Conservation (phyloP, 2,329 filamentous ascomycete genomes). For the Alternaria conjuncta region DNA sequence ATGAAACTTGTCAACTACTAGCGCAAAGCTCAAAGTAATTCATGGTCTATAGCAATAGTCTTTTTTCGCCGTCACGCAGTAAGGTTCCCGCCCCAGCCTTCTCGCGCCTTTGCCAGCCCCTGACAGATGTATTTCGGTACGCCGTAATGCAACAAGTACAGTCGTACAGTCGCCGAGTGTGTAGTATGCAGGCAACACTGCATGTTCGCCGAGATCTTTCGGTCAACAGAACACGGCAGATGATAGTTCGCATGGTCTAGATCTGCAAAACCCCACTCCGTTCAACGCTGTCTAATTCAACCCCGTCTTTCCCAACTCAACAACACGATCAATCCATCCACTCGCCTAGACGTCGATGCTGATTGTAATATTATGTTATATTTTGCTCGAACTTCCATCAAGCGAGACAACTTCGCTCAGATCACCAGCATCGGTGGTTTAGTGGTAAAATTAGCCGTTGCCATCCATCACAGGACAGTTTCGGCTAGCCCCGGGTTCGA, state of each 20-base stretch:
- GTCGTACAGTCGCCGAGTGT: not conserved
- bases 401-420: not conserved
- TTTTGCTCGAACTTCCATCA: not conserved
- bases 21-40: not conserved
- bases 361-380: fast-evolving
- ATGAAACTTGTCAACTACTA: not conserved
- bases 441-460: slow-evolving; percentile 26
- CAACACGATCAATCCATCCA: not conserved
- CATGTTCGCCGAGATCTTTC: not conserved
- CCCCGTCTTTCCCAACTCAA: not conserved
- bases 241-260: not conserved
- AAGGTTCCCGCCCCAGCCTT: not conserved
- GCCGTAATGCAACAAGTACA: not conserved
- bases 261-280: not conserved
- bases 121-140: not conserved
- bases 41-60: not conserved
- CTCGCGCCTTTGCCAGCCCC: not conserved
- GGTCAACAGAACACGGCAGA: not conserved
- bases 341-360: not conserved
- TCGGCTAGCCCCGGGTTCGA: slow-evolving; percentile 24
- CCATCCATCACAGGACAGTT: slow-evolving; percentile 5
- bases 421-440: slow-evolving; percentile 19
- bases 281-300: not conserved
- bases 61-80: not conserved
- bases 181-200: not conserved